Percentiles rank a stretch among this genome's conserved stretches.
Evolutionary conservation across 139 green algal species (phyloP).

Genomic region (Edaphochlamys debaryana): DNA sequence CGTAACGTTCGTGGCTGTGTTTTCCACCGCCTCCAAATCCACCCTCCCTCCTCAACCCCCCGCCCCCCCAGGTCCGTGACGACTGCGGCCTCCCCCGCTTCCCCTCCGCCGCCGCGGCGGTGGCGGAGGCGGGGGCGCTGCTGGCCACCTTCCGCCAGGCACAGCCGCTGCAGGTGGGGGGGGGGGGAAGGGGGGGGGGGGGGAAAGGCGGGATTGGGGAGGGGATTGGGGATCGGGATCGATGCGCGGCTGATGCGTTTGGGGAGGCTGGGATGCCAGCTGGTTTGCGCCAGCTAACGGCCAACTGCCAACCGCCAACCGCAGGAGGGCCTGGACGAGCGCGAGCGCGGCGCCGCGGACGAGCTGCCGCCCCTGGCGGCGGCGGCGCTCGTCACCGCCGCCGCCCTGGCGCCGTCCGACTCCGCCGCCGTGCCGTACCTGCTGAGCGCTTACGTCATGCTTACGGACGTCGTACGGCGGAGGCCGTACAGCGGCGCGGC

Average conservation of each 20-base stretch:
- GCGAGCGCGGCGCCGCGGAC: slow-evolving; percentile 81
- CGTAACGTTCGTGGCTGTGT: too few species aligned
- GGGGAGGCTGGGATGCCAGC: too few species aligned
- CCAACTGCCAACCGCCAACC: too few species aligned
- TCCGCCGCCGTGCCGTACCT: slow-evolving; percentile 16
- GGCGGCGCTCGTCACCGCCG: slow-evolving; percentile 54
- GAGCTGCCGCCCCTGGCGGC: slow-evolving; percentile 74
- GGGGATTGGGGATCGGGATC: too few species aligned
- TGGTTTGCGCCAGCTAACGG: too few species aligned
- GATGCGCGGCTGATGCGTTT: too few species aligned
- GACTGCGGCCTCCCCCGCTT: slow-evolving; percentile 61
- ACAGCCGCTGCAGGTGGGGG: slow-evolving; percentile 54
- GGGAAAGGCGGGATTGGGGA: too few species aligned
- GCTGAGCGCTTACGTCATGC: slow-evolving; percentile 25
- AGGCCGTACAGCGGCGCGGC: slow-evolving; percentile 66
- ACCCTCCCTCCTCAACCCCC: too few species aligned
- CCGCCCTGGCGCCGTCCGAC: not conserved
- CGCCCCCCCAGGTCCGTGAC: slow-evolving; percentile 55
- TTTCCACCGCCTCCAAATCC: too few species aligned
- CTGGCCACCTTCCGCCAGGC: slow-evolving; percentile 57
- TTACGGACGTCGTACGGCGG: slow-evolving; percentile 48
- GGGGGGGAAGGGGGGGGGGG: too few species aligned
- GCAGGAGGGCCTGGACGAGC: slow-evolving; percentile 67
- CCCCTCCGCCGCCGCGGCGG: not conserved
- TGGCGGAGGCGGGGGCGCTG: slow-evolving; percentile 48